Evolutionary conservation across 1,284 basidiomycete species (phyloP).

Genomic region (Ganoderma leucocontextum): DNA sequence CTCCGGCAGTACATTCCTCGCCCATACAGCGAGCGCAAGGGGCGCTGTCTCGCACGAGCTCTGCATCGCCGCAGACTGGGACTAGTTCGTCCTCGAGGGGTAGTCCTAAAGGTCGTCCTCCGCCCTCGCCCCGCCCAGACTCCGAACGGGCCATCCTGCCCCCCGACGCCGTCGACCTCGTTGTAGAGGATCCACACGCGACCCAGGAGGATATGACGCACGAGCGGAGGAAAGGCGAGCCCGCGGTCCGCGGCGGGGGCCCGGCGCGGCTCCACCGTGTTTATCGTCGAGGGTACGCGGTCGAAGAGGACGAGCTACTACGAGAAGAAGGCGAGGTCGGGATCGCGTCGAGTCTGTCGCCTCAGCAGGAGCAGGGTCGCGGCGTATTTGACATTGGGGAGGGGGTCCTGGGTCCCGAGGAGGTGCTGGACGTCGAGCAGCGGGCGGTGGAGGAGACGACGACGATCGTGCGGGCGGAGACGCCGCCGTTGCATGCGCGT

Average conservation of each 20-base stretch:
- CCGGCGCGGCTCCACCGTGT: slow-evolving; percentile 54
- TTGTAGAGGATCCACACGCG: slow-evolving; percentile 68
- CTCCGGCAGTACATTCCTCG: slow-evolving; percentile 27
- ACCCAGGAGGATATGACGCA: slow-evolving; percentile 56
- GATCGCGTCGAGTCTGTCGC: slow-evolving; percentile 28
- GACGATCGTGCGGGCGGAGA: slow-evolving; percentile 43
- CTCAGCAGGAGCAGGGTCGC: slow-evolving; percentile 28
- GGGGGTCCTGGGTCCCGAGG: slow-evolving; percentile 30
- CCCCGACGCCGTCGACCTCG: slow-evolving; percentile 81
- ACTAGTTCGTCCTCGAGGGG: slow-evolving; percentile 36
- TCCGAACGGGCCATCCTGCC: slow-evolving; percentile 56
- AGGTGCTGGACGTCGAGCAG: slow-evolving; percentile 41
- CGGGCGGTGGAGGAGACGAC: slow-evolving; percentile 35
- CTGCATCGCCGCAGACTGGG: slow-evolving; percentile 23
- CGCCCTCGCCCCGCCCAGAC: slow-evolving; percentile 46
- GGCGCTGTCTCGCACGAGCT: slow-evolving; percentile 25
- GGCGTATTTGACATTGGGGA: slow-evolving; percentile 34
- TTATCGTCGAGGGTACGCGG: slow-evolving; percentile 59
- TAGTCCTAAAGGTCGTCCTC: slow-evolving; percentile 42
- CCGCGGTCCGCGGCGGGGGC: slow-evolving; percentile 47
- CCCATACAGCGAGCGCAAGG: slow-evolving; percentile 24
- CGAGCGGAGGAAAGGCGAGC: slow-evolving; percentile 64
- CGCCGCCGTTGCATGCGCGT: slow-evolving; percentile 56
- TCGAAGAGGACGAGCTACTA: slow-evolving; percentile 49
- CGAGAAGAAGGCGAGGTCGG: slow-evolving; percentile 49